These are phyloP conservation scores for Anaeramoeba flamelloides DNA, from an alignment of 78 protist species.

Conservation along the genomic window DNA sequence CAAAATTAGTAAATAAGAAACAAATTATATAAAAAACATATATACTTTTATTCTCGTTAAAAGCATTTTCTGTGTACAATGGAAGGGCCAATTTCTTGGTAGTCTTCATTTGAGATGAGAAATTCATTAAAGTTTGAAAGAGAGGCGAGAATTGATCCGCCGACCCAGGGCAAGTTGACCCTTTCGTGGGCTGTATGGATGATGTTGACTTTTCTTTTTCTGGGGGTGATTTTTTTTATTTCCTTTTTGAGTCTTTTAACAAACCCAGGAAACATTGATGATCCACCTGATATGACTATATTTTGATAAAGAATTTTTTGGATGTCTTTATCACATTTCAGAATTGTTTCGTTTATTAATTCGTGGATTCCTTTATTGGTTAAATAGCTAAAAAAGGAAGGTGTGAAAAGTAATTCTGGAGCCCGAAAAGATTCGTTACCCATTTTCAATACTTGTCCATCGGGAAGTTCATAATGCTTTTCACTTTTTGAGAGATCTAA, in stretches of 20 bases:
- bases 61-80: no score
- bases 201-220: no score
- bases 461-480: slow-evolving; percentile 12
- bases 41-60: no score
- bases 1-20: no score
- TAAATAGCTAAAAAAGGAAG: no score
- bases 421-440: slow-evolving; percentile 14
- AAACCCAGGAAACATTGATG: slow-evolving; percentile 4
- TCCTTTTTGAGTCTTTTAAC: slow-evolving; percentile 15
- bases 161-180: no score
- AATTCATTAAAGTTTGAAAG: slow-evolving; percentile 17
- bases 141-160: slow-evolving; percentile 21
- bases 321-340: slow-evolving; percentile 23
- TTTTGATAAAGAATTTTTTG: slow-evolving; percentile 10
- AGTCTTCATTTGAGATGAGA: no score
- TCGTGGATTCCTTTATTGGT: background rate
- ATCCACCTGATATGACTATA: slow-evolving; percentile 7
- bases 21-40: no score
- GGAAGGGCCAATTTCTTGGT: no score
- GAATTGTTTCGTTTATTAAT: background rate
- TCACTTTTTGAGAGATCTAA: no score
- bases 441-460: slow-evolving; percentile 12
- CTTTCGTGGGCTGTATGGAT: no score
- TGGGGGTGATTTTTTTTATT: background rate
- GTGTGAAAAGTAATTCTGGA: slow-evolving; percentile 15